phyloP scores from a whole-genome alignment of 2,329 filamentous ascomycete species.

The Epichloe sibirici region DNA sequence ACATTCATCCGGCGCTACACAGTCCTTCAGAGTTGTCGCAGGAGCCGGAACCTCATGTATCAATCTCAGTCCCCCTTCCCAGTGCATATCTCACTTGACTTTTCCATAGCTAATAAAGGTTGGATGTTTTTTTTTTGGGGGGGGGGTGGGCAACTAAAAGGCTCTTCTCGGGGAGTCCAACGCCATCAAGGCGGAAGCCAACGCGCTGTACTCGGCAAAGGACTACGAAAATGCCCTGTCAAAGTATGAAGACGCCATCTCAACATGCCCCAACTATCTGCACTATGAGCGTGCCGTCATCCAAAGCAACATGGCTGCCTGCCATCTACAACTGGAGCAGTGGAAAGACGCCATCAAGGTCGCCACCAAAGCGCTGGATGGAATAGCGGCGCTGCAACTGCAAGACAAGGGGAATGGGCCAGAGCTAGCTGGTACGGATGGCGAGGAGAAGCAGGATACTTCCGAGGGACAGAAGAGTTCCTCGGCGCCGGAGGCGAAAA shows the following conservation, averaged over 20 bases:
- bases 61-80: not conserved
- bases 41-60: not conserved
- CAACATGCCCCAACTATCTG: conserved; percentile 69
- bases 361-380: conserved; percentile 61
- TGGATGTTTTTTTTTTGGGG: not conserved
- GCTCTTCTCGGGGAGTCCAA: conserved; percentile 60
- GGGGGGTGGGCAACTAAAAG: conserved; percentile 27
- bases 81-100: not conserved
- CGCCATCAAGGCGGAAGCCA: conserved; percentile 62
- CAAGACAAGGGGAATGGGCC: conserved; percentile 15
- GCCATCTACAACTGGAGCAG: conserved; percentile 70
- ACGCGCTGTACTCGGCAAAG: conserved; percentile 61
- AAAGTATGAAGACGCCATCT: conserved; percentile 70
- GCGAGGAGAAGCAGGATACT: not conserved
- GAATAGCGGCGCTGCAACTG: conserved; percentile 48
- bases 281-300: conserved; percentile 83
- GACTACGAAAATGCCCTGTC: conserved; percentile 68
- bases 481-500: conserved; percentile 12
- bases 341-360: conserved; percentile 73
- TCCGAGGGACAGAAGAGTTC: not conserved
- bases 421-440: conserved; percentile 23
- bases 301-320: conserved; percentile 79
- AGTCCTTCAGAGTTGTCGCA: not conserved
- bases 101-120: not conserved
- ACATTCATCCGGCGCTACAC: not conserved